These are phyloP conservation scores for Voacanga thouarsii DNA, from an alignment of 257 asterid species.

Conservation along the genomic window DNA sequence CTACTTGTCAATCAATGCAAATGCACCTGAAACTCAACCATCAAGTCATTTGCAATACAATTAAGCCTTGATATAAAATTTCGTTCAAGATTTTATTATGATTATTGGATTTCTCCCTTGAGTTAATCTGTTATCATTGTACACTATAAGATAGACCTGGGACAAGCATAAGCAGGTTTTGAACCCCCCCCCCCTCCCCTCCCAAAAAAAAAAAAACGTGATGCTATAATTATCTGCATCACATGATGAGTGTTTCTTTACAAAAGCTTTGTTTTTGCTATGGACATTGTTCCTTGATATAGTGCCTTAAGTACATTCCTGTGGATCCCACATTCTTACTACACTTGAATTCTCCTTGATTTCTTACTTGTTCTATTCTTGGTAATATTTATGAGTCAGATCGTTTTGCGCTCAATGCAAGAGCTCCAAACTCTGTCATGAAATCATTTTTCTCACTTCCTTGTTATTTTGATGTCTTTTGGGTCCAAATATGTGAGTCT, in stretches of 20 bases:
- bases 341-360: background rate
- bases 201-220: too few relatives aligned
- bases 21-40: background rate
- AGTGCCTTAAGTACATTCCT: background rate
- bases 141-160: background rate
- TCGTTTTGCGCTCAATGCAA: background rate
- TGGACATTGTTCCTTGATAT: background rate
- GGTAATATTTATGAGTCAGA: background rate
- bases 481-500: background rate
- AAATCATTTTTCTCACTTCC: background rate
- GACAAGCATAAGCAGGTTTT: background rate
- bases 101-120: too few relatives aligned
- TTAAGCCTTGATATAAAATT: too few relatives aligned
- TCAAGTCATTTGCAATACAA: background rate
- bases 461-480: background rate
- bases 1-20: too few relatives aligned
- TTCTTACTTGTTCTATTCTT: too few relatives aligned
- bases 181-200: too few relatives aligned
- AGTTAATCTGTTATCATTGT: too few relatives aligned
- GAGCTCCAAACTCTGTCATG: background rate
- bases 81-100: background rate
- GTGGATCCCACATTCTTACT: background rate
- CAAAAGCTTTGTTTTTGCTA: background rate
- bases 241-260: background rate
- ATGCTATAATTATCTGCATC: too few relatives aligned